Percentiles rank a stretch among this genome's conserved stretches.
phyloP scores from a whole-genome alignment of 495 filamentous ascomycete species.

The Aspergillus hancockii region DNA sequence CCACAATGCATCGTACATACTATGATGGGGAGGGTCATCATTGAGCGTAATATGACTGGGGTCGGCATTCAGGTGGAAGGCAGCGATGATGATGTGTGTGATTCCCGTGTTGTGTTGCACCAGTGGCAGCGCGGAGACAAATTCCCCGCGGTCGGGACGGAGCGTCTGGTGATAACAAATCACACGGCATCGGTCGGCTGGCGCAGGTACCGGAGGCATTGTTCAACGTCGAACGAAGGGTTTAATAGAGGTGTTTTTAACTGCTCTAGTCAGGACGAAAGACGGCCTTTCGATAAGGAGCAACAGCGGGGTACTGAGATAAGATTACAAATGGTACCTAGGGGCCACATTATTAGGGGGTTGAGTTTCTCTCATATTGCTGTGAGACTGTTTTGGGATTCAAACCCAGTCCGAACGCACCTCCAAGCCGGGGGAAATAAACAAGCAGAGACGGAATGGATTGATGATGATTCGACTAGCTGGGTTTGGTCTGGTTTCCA shows the following conservation, averaged over 20 bases:
- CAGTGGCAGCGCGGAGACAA: slow-evolving; percentile 72
- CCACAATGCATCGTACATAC: slow-evolving; percentile 64
- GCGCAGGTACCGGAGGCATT: slow-evolving; percentile 37
- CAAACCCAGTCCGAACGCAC: not conserved
- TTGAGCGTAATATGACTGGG: slow-evolving; percentile 68
- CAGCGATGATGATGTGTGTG: slow-evolving; percentile 77
- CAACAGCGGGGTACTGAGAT: not conserved
- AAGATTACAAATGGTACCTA: not conserved
- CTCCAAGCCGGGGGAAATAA: not conserved
- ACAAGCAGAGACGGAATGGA: not conserved
- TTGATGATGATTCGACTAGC: not conserved
- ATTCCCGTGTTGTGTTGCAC: slow-evolving; percentile 57
- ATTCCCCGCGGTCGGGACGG: slow-evolving; percentile 49
- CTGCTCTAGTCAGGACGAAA: not conserved
- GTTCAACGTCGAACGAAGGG: not conserved
- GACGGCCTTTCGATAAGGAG: not conserved
- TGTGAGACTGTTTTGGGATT: not conserved
- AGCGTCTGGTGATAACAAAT: slow-evolving; percentile 77
- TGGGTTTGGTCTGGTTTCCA: not conserved
- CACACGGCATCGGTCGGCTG: slow-evolving; percentile 43
- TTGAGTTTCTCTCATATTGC: not conserved
- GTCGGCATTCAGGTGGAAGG: slow-evolving; percentile 73
- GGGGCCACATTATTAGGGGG: not conserved
- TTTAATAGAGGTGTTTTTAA: not conserved
- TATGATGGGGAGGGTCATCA: slow-evolving; percentile 63